phyloP scores from a whole-genome alignment of 75 land plant species.

The Sequoiadendron giganteum region DNA sequence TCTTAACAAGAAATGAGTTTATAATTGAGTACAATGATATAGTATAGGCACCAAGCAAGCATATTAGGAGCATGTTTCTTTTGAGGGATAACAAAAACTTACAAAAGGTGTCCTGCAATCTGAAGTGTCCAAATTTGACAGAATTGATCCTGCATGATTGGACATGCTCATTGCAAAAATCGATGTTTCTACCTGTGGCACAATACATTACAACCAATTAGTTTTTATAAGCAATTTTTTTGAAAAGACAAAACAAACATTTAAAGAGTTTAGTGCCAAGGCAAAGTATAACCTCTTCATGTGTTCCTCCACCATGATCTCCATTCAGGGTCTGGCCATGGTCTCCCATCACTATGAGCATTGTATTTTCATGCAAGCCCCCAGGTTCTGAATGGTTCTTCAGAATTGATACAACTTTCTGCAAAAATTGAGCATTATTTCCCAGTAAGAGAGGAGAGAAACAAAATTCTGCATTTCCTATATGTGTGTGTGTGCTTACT shows the following conservation, averaged over 20 bases:
- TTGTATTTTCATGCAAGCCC: conserved; percentile 81
- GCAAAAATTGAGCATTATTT: conserved; percentile 17
- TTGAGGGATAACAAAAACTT: conserved; percentile 12
- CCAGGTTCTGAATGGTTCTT: conserved; percentile 70
- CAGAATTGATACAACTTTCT: conserved; percentile 74
- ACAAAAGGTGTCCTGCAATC: conserved; percentile 46
- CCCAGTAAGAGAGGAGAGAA: background rate
- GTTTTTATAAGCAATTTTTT: background rate
- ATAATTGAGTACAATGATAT: background rate
- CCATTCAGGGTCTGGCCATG: conserved; percentile 99
- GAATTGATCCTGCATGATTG: conserved; percentile 31
- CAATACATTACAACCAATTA: background rate
- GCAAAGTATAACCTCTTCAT: conserved; percentile 76
- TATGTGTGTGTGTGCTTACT: no score
- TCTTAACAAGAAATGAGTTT: background rate
- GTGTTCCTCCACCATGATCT: conserved; percentile 97
- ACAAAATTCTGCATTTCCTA: background rate
- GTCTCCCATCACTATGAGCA: conserved; percentile 94
- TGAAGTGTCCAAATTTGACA: conserved; percentile 40
- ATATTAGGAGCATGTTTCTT: background rate
- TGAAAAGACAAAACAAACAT: background rate
- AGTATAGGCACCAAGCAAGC: background rate
- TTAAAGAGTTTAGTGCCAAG: background rate
- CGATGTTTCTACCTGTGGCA: conserved; percentile 77
- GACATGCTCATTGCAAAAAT: conserved; percentile 72